These are phyloP conservation scores for Apiotrichum sp. DNA, from an alignment of 1,284 basidiomycete genomes.

Conservation along the genomic window DNA sequence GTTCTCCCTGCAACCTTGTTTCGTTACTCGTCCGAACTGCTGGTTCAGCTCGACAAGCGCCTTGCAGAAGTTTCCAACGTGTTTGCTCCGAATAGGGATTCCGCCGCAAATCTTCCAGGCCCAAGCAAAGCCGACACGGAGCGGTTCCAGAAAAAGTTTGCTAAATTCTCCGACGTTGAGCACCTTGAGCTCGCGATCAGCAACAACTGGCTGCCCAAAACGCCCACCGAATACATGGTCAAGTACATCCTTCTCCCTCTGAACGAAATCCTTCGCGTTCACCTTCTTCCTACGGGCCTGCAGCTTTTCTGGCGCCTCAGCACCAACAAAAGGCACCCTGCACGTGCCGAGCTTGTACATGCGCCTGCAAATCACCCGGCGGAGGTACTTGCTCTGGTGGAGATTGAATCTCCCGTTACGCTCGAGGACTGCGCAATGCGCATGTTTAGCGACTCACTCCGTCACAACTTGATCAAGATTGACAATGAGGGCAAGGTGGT, in stretches of 20 bases:
- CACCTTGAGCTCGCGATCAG: no score
- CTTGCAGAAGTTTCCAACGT: not conserved
- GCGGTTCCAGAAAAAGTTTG: not conserved
- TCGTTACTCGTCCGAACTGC: not conserved
- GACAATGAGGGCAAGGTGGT: not conserved
- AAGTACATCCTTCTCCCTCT: slow-evolving; percentile 9
- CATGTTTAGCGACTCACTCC: not conserved
- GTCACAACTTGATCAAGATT: not conserved
- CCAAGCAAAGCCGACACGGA: not conserved
- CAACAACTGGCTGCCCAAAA: not conserved
- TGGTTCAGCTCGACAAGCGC: not conserved
- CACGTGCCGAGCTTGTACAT: slow-evolving; percentile 5
- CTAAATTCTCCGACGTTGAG: no score
- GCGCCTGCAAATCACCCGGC: not conserved
- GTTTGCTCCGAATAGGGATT: not conserved
- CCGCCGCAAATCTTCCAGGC: not conserved
- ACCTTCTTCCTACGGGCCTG: slow-evolving; percentile 8
- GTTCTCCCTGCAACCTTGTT: not conserved
- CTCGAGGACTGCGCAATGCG: slow-evolving; percentile 1
- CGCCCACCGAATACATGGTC: not conserved
- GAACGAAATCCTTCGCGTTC: slow-evolving; percentile 12
- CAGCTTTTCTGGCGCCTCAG: slow-evolving; percentile 8
- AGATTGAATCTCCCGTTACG: not conserved
- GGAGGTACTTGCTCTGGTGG: slow-evolving; percentile 1
- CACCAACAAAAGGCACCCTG: not conserved